Evolutionary conservation across 1,284 basidiomycete species (phyloP), one percentile per base, ranked within the genome.

Genomic region (Baeospora myosura): DNA sequence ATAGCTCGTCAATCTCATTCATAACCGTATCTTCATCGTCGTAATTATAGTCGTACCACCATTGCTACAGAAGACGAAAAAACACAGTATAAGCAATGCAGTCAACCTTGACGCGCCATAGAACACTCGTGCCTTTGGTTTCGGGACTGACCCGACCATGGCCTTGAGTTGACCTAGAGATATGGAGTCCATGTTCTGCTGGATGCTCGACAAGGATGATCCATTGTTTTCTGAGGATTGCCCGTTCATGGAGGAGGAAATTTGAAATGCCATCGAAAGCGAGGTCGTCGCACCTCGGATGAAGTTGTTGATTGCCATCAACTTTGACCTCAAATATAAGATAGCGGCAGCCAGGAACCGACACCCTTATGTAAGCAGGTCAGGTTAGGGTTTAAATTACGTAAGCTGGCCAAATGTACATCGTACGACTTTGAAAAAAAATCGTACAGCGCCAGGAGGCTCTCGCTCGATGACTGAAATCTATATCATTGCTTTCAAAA

Each of bases 1-100:
- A 98, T 66, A 98, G 98, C 64, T 98, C 96, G 50, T 98, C 89
- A 35, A 99, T 85, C 63, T 98, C 96, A 54, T 90, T 88, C 72
- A 94, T 84, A 33, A 97, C 80, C 12, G 87, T 89, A 62, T 98
- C 92, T 55, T 95, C 89, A 59, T 98, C 95, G 52, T 93, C 88
- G 59, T 95, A 95, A 47, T 82, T 78, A 63, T 88, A 94, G 66
- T 92, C 89, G 61, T 88, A 94, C 53, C 78, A 79, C 24, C 78
- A 81, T 78, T 88, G 79, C 87, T 89, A 67, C 55, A 53, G 51
- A 54, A 56, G 42, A 42, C 41, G n/a, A 34, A 44, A 34, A 34
- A 36, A 20, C 11, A 12, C 8, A 25, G 14, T 38, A 29, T 29
- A 38, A 52, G 37, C 53, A 44, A 47, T 43, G 47, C 45, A n/a